A percentile compares a stretch with the other conserved stretches of the same genome.
Conservation (phyloP, 352 stramenopile species). For the Pythium pyrilobum region DNA sequence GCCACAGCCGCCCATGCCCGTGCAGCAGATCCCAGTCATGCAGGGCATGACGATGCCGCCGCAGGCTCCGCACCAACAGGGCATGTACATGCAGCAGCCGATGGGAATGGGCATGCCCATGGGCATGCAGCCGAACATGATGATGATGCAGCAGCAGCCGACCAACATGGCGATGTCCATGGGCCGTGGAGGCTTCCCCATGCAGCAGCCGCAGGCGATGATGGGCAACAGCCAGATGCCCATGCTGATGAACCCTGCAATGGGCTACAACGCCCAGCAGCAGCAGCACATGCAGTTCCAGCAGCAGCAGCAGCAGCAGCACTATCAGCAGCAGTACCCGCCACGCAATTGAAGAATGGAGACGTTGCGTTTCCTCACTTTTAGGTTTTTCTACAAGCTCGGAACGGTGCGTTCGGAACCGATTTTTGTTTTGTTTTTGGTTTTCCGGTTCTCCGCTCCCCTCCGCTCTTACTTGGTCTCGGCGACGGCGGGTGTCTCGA, state of each 20-base stretch:
- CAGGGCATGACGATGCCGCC: slow-evolving; percentile 2
- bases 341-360: neutral
- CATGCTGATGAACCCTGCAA: slow-evolving; percentile 7
- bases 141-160: slow-evolving; percentile 7
- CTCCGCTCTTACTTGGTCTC: slow-evolving; percentile 2
- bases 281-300: slow-evolving; percentile 7
- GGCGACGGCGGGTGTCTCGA: neutral
- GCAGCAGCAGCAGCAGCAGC: slow-evolving; percentile 6
- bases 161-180: slow-evolving; percentile 6
- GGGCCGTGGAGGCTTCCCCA: neutral
- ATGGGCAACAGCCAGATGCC: neutral
- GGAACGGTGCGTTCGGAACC: too few relatives aligned
- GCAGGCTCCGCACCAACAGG: neutral
- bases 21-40: slow-evolving; percentile 1
- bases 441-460: neutral
- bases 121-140: neutral
- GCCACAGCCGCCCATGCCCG: slow-evolving; percentile 13
- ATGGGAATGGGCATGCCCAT: slow-evolving; percentile 1
- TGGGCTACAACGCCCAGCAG: slow-evolving; percentile 2
- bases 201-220: neutral
- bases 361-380: too few relatives aligned
- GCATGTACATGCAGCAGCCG: neutral
- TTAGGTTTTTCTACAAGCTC: too few relatives aligned
- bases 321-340: neutral
- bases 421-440: neutral